These are phyloP conservation scores for Blastobotrys ciferrii DNA, from an alignment of 1,139 yeast genomes.

Conservation along the genomic window DNA sequence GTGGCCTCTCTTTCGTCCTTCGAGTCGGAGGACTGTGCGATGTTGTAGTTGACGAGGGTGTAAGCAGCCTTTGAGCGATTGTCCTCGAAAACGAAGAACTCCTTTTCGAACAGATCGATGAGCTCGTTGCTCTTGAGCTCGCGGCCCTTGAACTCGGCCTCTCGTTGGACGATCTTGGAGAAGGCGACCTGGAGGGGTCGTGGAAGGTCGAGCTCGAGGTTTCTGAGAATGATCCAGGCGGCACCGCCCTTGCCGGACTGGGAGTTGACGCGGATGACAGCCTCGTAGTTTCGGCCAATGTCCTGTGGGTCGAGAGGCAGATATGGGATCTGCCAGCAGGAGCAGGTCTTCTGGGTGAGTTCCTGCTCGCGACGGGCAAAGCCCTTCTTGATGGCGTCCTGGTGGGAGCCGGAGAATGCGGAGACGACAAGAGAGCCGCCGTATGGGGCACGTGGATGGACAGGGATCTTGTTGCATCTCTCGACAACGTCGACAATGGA, in stretches of 20 bases:
- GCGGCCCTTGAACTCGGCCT: conserved; percentile 80
- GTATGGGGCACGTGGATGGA: conserved; percentile 90
- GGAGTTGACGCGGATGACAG: conserved; percentile 95
- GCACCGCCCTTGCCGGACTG: conserved; percentile 99
- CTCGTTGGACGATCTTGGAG: conserved; percentile 75
- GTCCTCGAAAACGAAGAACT: conserved; percentile 56
- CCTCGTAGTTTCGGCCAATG: conserved; percentile 95
- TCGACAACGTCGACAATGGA: conserved; percentile 84
- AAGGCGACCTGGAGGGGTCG: conserved; percentile 88
- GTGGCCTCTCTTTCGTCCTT: conserved; percentile 48
- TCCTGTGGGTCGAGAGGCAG: conserved; percentile 95
- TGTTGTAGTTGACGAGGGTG: conserved; percentile 35
- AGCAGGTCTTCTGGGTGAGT: conserved; percentile 41
- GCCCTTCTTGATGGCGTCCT: conserved; percentile 97
- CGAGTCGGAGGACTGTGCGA: conserved; percentile 32
- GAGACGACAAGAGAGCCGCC: conserved; percentile 96
- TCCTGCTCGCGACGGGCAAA: conserved; percentile 59
- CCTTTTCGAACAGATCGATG: conserved; percentile 66
- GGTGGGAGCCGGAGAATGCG: conserved; percentile 96
- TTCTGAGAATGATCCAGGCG: conserved; percentile 90
- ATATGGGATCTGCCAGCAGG: conserved; percentile 83
- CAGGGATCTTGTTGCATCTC: conserved; percentile 92
- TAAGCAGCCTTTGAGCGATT: conserved; percentile 31
- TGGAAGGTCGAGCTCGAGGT: conserved; percentile 88
- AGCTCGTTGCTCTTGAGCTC: conserved; percentile 80